Evolutionary conservation across 2,329 filamentous ascomycete species (phyloP), one percentile per base, ranked within the genome.

Genomic region (Fusarium veterinarium): DNA sequence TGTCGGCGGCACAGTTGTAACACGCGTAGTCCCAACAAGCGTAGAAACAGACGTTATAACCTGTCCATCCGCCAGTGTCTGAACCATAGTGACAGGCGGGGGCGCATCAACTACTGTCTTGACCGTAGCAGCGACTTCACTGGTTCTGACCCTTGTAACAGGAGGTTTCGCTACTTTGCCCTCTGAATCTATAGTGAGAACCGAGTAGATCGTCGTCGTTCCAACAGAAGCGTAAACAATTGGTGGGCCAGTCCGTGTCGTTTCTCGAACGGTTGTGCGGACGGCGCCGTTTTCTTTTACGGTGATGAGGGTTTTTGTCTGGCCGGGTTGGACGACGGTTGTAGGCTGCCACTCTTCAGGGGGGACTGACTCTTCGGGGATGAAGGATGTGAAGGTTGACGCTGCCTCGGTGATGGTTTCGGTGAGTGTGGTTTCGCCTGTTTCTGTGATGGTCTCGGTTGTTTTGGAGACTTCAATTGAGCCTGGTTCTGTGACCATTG

Each of bases 171-270:
- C 42, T 25, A 49, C 41, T 6, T 72, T 59, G 3, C 71, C 71
- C 1, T 74, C 52, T 11, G 60, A 57, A 13, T 46, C 57, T 2
- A 74, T 33, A 6, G 69, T 72, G 9, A 72, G 60, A n/a, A 74
- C 71, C 2, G 67, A 67, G 40, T 73, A 74, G 1, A 73, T 57
- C 23, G 71, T 74, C 2, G 71, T 74, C 5, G 68, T 74, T 17
- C 71, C 71, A 3, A 69, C 65, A 25, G 65, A 59, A 12, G 62
- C 71, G 16, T 74, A 74, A 5, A 67, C 67, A 6, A 69, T 10
- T 0, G 71, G 71, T 3, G 71, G 64, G 1, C 71, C 71, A 19
- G 53, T 55, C 7, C 55, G 56, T 13, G 71, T 74, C 1, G 69
- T 65, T 25, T 53, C 48, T 28, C 42, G 38, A 5, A 60, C 51